These are phyloP conservation scores for Exsudoporus frostii DNA, from an alignment of 768 basidiomycete species.

Conservation along the genomic window DNA sequence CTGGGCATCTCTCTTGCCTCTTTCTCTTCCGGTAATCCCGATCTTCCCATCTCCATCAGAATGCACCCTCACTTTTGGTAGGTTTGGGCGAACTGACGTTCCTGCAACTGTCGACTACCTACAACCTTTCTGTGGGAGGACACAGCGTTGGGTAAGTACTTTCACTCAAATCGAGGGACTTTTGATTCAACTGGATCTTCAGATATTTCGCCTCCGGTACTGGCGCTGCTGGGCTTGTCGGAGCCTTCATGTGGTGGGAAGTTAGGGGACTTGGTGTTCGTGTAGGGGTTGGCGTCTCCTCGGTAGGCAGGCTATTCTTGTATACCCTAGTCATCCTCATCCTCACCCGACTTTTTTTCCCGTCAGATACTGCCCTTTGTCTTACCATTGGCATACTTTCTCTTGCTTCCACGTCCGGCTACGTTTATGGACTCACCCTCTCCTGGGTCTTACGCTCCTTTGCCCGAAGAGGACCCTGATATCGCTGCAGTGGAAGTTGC, in stretches of 20 bases:
- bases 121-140: conserved; percentile 67
- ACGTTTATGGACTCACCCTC: conserved; percentile 45
- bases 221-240: conserved; percentile 89
- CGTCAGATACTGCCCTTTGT: conserved; percentile 75
- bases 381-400: conserved; percentile 73
- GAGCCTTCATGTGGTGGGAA: conserved; percentile 95
- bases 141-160: conserved; percentile 71
- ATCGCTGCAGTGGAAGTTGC: conserved; percentile 21
- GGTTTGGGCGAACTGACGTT: conserved; percentile 94
- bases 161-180: not conserved
- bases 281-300: conserved; percentile 76
- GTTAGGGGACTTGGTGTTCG: conserved; percentile 82
- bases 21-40: conserved; percentile 72
- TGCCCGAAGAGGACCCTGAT: conserved; percentile 34
- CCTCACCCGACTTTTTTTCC: not conserved
- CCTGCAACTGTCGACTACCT: conserved; percentile 87
- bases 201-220: conserved; percentile 95
- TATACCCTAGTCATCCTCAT: not conserved
- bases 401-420: conserved; percentile 66
- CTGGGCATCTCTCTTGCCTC: conserved; percentile 81
- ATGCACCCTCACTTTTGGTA: conserved; percentile 27
- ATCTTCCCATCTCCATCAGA: not conserved
- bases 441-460: conserved; percentile 34
- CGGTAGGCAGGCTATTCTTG: conserved; percentile 45
- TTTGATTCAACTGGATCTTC: not conserved